Evolutionary conservation across 768 basidiomycete genomes (phyloP), one percentile per base, ranked within the genome.

Genomic region (Nidularia pulvinata): DNA sequence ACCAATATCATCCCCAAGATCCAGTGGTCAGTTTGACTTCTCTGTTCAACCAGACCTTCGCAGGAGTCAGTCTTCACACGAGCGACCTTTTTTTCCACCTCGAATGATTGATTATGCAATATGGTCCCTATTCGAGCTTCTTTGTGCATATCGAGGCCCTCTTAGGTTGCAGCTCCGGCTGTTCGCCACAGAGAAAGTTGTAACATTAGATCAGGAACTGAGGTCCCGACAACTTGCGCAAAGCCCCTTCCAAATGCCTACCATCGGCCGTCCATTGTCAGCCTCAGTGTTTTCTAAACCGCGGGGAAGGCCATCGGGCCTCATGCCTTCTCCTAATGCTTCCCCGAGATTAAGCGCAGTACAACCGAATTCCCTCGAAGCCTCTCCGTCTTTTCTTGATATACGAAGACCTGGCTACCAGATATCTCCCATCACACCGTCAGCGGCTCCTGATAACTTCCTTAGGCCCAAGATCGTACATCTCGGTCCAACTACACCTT

Each of bases 61-160:
- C 47, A 61, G 9, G 55, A 57, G 48, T 69, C 60, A 42, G 59
- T 56, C 58, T 52, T 57, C 2, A 54, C 58, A 19, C 53, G 54
- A 37, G 22, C 60, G 55, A 49, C 52, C 61, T 43, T 62, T 66
- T 48, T 59, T 61, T 32, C 69, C 67, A 42, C 88, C 88, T 3
- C 77, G 87, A 32, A 69, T 87, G 25, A 70, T 89, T 5, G 90
- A 92, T 64, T 91, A 89, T 58, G 69, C 82, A 7, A 71, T 86
- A 1, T 91, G 89, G 89, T 91, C 89, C 3, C 65, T 85, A 32
- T 68, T 91, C 30, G 86, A 90, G 59, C 75, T 88, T 51, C 65
- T 88, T 14, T 87, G 83, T 57, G 75, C 82, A 1, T 81, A 79
- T 59, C 78, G 86, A 14, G 83, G 71, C 37, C 88, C 89, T 1